Percentiles rank a stretch among this genome's conserved stretches.
Evolutionary conservation across 495 filamentous ascomycete genomes (phyloP).

Genomic region (Aspergillus cristatus): DNA sequence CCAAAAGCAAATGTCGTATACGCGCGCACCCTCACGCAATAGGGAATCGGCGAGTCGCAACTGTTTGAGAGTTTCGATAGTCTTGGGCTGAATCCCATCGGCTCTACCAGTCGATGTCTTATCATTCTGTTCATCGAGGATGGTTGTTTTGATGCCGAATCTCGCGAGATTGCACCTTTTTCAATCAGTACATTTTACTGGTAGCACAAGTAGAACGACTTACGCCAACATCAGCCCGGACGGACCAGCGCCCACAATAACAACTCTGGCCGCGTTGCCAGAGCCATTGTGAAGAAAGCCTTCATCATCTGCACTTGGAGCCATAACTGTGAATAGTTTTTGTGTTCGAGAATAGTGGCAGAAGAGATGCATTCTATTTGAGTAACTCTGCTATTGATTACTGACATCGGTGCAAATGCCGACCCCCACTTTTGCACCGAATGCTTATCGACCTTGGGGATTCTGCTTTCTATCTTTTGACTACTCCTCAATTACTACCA

Average conservation of each 20-base stretch:
- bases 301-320: constrained; percentile 20
- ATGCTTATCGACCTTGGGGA: no score
- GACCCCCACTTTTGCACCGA: constrained; percentile 15
- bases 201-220: constrained; percentile 7
- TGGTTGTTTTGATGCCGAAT: constrained; percentile 57
- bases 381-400: no score
- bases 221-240: constrained; percentile 63
- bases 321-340: constrained; percentile 12
- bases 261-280: constrained; percentile 40
- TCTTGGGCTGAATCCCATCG: constrained; percentile 72
- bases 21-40: constrained; percentile 50
- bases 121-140: constrained; percentile 63
- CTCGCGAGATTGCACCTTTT: constrained; percentile 53
- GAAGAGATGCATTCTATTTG: no score
- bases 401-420: no score
- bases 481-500: constrained; percentile 10
- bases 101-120: constrained; percentile 64
- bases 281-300: constrained; percentile 8
- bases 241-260: constrained; percentile 62
- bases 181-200: constrained; percentile 1
- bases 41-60: constrained; percentile 56
- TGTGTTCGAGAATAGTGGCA: no score
- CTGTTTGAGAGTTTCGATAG: constrained; percentile 64
- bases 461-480: no score
- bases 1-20: constrained; percentile 69